Evolutionary conservation across 768 basidiomycete genomes (phyloP).

Genomic region (Tylopilus vinaceipallidus): DNA sequence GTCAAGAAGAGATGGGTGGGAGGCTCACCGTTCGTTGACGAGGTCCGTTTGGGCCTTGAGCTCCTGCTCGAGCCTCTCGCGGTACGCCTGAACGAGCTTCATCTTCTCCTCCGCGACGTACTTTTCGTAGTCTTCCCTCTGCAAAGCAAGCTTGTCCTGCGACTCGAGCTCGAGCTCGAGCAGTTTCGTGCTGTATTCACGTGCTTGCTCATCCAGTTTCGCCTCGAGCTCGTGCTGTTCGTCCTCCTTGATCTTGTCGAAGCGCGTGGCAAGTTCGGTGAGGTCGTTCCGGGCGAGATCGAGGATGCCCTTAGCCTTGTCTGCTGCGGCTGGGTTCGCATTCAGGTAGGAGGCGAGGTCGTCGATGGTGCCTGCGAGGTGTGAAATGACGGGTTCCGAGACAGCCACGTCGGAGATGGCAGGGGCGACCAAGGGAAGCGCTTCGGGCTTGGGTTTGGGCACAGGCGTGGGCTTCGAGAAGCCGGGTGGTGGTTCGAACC

Average conservation of each 20-base stretch:
- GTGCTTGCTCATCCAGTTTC: slow-evolving; percentile 76
- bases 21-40: slow-evolving; percentile 87
- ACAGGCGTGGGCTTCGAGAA: slow-evolving; percentile 62
- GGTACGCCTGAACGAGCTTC: slow-evolving; percentile 73
- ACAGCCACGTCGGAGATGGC: slow-evolving; percentile 65
- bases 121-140: slow-evolving; percentile 83
- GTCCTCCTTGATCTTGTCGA: slow-evolving; percentile 77
- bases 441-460: slow-evolving; percentile 35
- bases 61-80: slow-evolving; percentile 83
- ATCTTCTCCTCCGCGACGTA: slow-evolving; percentile 77
- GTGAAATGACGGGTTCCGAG: slow-evolving; percentile 89
- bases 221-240: slow-evolving; percentile 67
- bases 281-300: slow-evolving; percentile 81
- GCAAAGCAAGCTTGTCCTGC: slow-evolving; percentile 79
- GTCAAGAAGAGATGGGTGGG: background rate
- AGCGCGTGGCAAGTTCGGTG: slow-evolving; percentile 67
- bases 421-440: slow-evolving; percentile 80
- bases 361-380: slow-evolving; percentile 92
- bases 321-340: slow-evolving; percentile 62
- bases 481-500: slow-evolving; percentile 92
- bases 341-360: slow-evolving; percentile 82
- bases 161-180: slow-evolving; percentile 83
- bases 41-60: slow-evolving; percentile 85
- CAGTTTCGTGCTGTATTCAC: slow-evolving; percentile 79
- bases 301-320: slow-evolving; percentile 71